Base-by-base conservation (phyloP, 169 alveolate genomes). In the Blepharisma undulans region DNA sequence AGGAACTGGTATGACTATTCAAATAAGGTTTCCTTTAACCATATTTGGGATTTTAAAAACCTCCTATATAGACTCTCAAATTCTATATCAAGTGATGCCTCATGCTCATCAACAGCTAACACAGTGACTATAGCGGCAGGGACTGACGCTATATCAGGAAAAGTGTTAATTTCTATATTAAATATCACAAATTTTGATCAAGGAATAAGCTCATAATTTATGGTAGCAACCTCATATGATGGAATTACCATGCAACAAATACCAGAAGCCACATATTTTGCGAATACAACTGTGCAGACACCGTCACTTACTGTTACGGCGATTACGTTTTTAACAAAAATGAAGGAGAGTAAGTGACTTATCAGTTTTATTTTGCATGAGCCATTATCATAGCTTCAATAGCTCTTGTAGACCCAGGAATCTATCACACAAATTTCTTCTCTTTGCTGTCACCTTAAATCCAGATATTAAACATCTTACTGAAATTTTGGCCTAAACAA, bases 331-430 rank as follows among this genome's bases (percentile, higher is more conserved):
- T 72, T 74, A 76, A 87, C 92, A 21, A 76, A 76, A 88, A 88
- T 36, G 87, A 88, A 88, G 92, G 87, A 32, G 92, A 88, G 25
- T 3, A 5, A 14, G 92, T 87, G 22, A 88, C 85, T n/a, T 88
- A 88, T 36, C 29, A 30, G 19, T 88, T 88, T 33, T 25, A 76
- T n/a, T 36, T 88, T 32, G 76, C 34, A n/a, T 99, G 99, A 14
- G 96, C 95, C 99, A 98, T 98, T 76, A 98, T 93, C 99, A 98
- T 97, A 27, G 97, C 97, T 90, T 99, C 97, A 61, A 99, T 98
- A 22, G 99, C 96, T 90, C 99, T 96, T 48, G 99, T 99, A 21
- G 99, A 98, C 99, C 99, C 99, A 81, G 99, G 98, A 66, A 99
- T 99, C 93, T 99, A 99, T 97, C 98, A 99, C 0, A 94, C 99